Evolutionary conservation across 768 basidiomycete species (phyloP), one percentile per base, ranked within the genome.

Genomic region (Tricholoma bakamatsutake): DNA sequence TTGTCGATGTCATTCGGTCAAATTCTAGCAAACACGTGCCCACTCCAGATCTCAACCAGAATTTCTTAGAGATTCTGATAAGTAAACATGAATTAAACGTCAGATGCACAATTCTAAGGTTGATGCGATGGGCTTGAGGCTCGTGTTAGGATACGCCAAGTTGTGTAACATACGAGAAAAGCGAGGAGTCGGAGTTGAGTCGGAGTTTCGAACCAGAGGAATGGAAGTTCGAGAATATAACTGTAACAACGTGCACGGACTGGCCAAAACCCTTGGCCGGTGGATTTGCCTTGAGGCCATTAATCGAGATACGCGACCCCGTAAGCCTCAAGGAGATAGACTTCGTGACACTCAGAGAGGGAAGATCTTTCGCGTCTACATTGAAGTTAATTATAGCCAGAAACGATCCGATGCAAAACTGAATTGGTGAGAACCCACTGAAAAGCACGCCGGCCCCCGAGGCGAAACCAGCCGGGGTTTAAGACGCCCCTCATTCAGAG

Each of bases 211-310:
- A 53, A 53, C 31, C 33, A 43, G 31, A 17, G 45, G 24, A 45
- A 27, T 45, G 27, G 53, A 47, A 34, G 30, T 37, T 48, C 1
- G 34, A 21, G 24, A n/a, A 10, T 11, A 42, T 47, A 47, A 55
- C 27, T 37, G 27, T 17, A 43, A 34, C 55, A 57, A 57, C 55
- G 59, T 57, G 55, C 50, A 51, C 31, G 1, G 27, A 18, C 40
- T 54, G 31, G 47, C 30, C 18, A 55, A 55, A 59, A 50, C 55
- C 15, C 31, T 28, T 35, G 40, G 50, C 46, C 55, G 28, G 51
- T 52, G 30, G 33, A 37, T 24, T 35, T 27, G 55, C 61, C 61
- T 62, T 54, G 61, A 62, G 61, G 61, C 54, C 17, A 28, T 17
- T 15, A 17, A 39, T 48, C 54, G 56, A 28, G 27, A 45, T 31